Evolutionary conservation across 2,329 filamentous ascomycete genomes (phyloP).

Genomic region (Aspergillus caelatus): DNA sequence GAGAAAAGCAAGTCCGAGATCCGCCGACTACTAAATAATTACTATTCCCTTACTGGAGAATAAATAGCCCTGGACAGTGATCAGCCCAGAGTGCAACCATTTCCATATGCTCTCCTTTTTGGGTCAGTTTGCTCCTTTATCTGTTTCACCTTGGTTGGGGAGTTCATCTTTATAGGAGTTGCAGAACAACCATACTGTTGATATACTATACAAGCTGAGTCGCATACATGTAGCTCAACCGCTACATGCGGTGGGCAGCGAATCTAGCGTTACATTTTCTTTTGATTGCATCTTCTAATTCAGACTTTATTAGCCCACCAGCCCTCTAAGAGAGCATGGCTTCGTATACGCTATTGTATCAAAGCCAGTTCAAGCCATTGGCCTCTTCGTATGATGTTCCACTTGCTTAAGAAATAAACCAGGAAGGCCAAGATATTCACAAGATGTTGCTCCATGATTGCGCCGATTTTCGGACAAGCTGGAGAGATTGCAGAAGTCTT

Average conservation of each 20-base stretch:
- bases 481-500: constrained; percentile 28
- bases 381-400: not conserved
- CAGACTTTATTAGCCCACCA: not conserved
- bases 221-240: constrained; percentile 18
- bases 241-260: constrained; percentile 14
- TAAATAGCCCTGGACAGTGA: not conserved
- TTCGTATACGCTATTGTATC: constrained; percentile 16
- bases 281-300: not conserved
- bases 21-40: constrained; percentile 5
- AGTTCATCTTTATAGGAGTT: not conserved
- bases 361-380: constrained; percentile 19
- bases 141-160: not conserved
- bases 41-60: not conserved
- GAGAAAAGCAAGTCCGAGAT: constrained; percentile 16
- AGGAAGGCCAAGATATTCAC: constrained; percentile 31
- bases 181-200: not conserved
- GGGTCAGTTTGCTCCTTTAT: not conserved
- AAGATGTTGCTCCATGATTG: constrained; percentile 31
- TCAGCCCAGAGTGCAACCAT: not conserved
- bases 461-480: constrained; percentile 8
- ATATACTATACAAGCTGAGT: not conserved
- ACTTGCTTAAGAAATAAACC: constrained; percentile 17
- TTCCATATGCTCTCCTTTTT: not conserved
- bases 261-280: not conserved
- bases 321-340: not conserved